A percentile compares a stretch with the other conserved stretches of the same genome.
Conservation (phyloP, 225 moss, liverwort and hornwort genomes). For the Ulota crispa region DNA sequence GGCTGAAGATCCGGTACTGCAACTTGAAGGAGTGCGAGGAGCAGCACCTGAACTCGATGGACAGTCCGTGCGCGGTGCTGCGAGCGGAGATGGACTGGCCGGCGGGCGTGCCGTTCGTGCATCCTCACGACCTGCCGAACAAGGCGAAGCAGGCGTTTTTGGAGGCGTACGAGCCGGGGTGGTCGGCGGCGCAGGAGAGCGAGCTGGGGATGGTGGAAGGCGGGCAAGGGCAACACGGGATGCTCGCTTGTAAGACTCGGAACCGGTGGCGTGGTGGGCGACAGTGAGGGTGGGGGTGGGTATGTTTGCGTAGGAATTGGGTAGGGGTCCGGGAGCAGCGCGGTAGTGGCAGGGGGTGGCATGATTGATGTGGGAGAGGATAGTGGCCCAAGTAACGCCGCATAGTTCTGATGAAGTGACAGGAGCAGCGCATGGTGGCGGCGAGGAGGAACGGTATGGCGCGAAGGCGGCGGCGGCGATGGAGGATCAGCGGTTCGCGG, state of each 20-base stretch:
- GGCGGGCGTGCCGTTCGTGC: conserved; percentile 90
- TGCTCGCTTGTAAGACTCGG: conserved; percentile 88
- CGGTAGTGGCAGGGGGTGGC: not conserved
- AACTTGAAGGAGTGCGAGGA: conserved; percentile 98
- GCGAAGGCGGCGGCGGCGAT: conserved; percentile 50
- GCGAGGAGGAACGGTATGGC: conserved; percentile 76
- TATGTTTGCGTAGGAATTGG: not conserved
- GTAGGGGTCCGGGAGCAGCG: not conserved
- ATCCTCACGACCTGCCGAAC: conserved; percentile 97
- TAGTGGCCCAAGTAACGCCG: conserved; percentile 74
- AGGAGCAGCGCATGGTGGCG: conserved; percentile 91
- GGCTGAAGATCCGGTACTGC: conserved; percentile 94
- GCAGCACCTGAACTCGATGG: conserved; percentile 73
- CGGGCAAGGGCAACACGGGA: conserved; percentile 76
- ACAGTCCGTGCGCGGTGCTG: conserved; percentile 88
- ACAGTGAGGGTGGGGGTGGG: not conserved
- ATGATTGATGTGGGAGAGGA: not conserved
- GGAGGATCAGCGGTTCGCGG: conserved; percentile 90
- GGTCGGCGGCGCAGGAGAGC: conserved; percentile 95
- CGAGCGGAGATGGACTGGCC: conserved; percentile 99
- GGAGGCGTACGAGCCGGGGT: conserved; percentile 99
- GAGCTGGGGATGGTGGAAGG: conserved; percentile 79
- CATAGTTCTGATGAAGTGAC: conserved; percentile 99
- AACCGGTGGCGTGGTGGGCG: conserved; percentile 9
- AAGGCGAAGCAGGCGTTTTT: conserved; percentile 98